These are phyloP conservation scores for Letharia columbiana DNA, from an alignment of 495 filamentous ascomycete species.

Conservation along the genomic window DNA sequence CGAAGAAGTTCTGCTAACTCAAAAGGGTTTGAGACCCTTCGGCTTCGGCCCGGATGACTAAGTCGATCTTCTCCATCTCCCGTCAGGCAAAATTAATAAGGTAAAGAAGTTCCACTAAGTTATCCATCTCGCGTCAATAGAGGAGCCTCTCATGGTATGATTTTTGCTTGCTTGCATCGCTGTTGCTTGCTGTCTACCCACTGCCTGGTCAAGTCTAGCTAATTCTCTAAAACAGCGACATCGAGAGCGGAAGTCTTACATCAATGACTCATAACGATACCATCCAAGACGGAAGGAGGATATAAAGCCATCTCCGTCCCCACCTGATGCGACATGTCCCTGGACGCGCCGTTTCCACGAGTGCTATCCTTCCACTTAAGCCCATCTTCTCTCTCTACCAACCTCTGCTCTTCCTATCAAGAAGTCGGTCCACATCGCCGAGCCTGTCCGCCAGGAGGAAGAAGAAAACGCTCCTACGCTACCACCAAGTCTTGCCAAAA, in stretches of 20 bases:
- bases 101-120: no score
- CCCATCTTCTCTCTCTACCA: not conserved
- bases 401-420: not conserved
- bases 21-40: not conserved
- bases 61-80: not conserved
- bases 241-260: not conserved
- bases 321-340: conserved; percentile 13
- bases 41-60: conserved; percentile 10
- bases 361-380: not conserved
- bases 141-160: not conserved
- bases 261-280: not conserved
- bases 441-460: not conserved
- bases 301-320: not conserved
- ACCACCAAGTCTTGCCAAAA: not conserved
- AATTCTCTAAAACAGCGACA: not conserved
- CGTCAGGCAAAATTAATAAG: not conserved
- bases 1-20: conserved; percentile 12
- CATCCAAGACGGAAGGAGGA: not conserved
- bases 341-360: not conserved
- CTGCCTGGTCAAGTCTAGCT: not conserved
- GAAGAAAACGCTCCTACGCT: not conserved
- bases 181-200: not conserved
- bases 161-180: not conserved
- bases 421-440: not conserved
- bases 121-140: not conserved